Conservation (phyloP, 805 yeast species). For the Tetrapisispora pingtungensis region DNA sequence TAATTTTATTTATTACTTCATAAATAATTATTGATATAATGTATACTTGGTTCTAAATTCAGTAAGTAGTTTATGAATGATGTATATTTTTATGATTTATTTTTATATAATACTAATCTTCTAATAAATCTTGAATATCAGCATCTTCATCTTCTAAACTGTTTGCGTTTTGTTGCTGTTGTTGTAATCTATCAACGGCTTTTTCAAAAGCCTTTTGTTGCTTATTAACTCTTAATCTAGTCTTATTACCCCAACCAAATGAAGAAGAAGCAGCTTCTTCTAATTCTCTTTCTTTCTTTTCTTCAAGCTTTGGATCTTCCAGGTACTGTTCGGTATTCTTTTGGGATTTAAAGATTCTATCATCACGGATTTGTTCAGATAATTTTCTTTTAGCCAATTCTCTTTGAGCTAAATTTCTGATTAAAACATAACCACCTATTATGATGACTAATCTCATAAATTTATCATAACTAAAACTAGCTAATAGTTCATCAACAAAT, state of each 20-base stretch:
- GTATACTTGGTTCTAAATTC: no score
- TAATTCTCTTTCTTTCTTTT: conserved; percentile 5
- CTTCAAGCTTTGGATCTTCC: conserved; percentile 30
- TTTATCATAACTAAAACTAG: conserved; percentile 7
- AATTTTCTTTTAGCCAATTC: conserved; percentile 50
- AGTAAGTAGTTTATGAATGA: background rate
- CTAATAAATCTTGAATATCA: conserved; percentile 60
- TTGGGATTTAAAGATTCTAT: conserved; percentile 14
- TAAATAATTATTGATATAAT: no score
- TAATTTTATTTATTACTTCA: background rate
- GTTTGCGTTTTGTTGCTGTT: conserved; percentile 31
- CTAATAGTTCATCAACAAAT: conserved; percentile 2
- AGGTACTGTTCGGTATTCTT: conserved; percentile 31
- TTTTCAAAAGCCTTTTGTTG: conserved; percentile 48
- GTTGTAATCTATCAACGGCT: conserved; percentile 33
- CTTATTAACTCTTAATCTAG: conserved; percentile 48
- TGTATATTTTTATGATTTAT: no score
- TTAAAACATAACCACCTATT: conserved; percentile 52
- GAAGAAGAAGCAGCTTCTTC: conserved; percentile 26
- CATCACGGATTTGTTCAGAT: conserved; percentile 37
- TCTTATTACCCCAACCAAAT: conserved; percentile 77
- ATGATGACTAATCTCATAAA: conserved; percentile 32
- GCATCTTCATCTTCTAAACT: conserved; percentile 46
- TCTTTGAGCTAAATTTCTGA: conserved; percentile 46
- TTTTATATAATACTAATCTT: conserved; percentile 31